These are phyloP conservation scores for Sporothrix pseudoabietina DNA, from an alignment of 2,329 filamentous ascomycete genomes.

Conservation along the genomic window DNA sequence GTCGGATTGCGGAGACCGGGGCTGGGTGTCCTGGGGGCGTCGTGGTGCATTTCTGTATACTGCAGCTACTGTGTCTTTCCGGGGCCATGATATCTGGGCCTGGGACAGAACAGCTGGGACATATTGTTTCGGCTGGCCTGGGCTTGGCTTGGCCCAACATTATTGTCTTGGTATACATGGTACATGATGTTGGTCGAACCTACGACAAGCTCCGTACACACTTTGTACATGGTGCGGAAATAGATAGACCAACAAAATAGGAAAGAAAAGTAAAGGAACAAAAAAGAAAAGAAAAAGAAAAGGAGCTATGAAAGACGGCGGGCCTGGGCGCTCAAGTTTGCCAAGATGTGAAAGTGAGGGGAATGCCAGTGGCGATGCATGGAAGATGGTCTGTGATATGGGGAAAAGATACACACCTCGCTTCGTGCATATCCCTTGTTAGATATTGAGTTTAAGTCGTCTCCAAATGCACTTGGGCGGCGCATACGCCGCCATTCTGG, in stretches of 20 bases:
- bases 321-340: not conserved
- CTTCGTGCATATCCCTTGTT: not conserved
- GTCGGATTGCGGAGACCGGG: not conserved
- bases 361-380: not conserved
- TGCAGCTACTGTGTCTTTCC: no score
- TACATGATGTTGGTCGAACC: not conserved
- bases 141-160: not conserved
- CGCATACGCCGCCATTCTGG: not conserved
- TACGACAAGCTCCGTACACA: no score
- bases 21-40: not conserved
- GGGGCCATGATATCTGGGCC: not conserved
- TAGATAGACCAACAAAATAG: not conserved
- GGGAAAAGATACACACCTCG: not conserved
- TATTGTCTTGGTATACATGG: not conserved
- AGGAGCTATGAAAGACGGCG: not conserved
- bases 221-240: no score
- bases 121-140: not conserved
- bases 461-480: not conserved
- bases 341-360: conserved; percentile 18
- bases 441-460: not conserved
- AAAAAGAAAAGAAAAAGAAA: not conserved
- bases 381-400: not conserved
- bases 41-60: not conserved
- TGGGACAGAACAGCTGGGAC: not conserved
- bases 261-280: not conserved